phyloP scores from a whole-genome alignment of 352 stramenopile genomes.

The Pythium guiyangense region DNA sequence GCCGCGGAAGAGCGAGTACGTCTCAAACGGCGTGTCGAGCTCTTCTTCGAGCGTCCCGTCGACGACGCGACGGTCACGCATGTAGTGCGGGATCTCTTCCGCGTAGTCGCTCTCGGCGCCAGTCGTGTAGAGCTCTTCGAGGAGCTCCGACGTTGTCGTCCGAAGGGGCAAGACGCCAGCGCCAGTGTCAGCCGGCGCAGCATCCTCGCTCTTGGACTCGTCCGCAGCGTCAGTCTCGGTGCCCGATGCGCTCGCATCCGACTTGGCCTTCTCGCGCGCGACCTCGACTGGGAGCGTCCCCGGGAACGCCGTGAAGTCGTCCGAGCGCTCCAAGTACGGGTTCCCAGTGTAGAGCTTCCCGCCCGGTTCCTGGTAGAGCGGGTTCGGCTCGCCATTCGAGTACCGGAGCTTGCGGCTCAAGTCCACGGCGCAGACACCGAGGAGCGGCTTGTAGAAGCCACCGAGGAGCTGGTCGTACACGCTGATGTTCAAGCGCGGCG shows the following conservation, averaged over 20 bases:
- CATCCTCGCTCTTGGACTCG: conserved; percentile 6
- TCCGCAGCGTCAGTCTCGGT: background rate
- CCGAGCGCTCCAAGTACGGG: conserved; percentile 55
- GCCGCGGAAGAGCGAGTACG: conserved; percentile 64
- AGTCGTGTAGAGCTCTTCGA: conserved; percentile 12
- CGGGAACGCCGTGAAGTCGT: conserved; percentile 59
- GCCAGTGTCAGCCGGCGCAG: conserved; percentile 13
- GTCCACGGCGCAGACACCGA: conserved; percentile 74
- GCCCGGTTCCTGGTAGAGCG: conserved; percentile 42
- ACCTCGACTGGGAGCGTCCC: conserved; percentile 27
- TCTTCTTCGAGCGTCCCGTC: conserved; percentile 59
- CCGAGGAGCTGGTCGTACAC: conserved; percentile 84
- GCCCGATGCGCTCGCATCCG: background rate
- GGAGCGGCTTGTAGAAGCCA: conserved; percentile 77
- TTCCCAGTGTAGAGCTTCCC: conserved; percentile 33
- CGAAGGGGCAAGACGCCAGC: too few species aligned
- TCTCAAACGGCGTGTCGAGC: conserved; percentile 79
- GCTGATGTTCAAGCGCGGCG: conserved; percentile 78
- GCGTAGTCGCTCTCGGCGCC: conserved; percentile 40
- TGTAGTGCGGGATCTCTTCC: conserved; percentile 65
- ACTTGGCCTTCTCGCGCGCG: conserved; percentile 1
- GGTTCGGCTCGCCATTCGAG: conserved; percentile 62
- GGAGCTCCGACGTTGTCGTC: background rate
- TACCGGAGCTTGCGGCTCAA: conserved; percentile 67
- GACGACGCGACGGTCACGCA: conserved; percentile 50